These are phyloP conservation scores for Plectosphaerella cucumerina DNA, from an alignment of 2,329 filamentous ascomycete genomes.

Conservation along the genomic window DNA sequence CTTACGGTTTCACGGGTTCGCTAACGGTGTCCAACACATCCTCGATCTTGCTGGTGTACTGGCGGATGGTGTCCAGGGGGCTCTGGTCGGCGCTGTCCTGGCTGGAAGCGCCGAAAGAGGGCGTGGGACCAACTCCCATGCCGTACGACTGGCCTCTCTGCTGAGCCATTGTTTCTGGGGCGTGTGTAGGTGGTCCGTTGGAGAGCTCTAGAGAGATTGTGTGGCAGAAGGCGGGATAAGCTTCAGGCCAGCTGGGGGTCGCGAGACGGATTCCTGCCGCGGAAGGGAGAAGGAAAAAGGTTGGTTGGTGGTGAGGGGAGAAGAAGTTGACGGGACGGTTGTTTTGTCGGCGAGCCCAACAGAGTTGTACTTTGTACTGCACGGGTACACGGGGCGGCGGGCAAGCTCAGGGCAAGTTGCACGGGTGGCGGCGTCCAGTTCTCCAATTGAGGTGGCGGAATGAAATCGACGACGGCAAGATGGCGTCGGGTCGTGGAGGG, in stretches of 20 bases:
- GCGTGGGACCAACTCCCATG: slow-evolving; percentile 11
- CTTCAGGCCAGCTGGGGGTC: slow-evolving; percentile 1
- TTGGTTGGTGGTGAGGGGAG: neutral
- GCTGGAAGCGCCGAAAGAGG: slow-evolving; percentile 12
- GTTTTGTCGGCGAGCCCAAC: no score
- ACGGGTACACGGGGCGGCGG: no score
- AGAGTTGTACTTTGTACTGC: no score
- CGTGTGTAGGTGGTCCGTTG: neutral
- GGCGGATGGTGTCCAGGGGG: slow-evolving; percentile 81
- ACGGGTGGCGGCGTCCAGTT: no score
- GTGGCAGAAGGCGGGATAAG: neutral
- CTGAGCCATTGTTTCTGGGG: slow-evolving; percentile 10
- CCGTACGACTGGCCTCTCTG: slow-evolving; percentile 14
- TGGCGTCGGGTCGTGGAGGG: neutral
- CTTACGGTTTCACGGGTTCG: slow-evolving; percentile 90
- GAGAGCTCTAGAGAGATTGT: slow-evolving; percentile 1
- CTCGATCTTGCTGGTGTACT: slow-evolving; percentile 98
- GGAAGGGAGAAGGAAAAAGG: neutral
- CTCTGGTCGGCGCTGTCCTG: slow-evolving; percentile 50
- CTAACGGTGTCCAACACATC: slow-evolving; percentile 82
- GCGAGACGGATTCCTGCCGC: neutral
- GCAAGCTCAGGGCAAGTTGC: no score
- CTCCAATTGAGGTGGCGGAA: neutral
- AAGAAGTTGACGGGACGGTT: neutral
- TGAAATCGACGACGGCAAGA: neutral